Percentiles rank a stretch among this genome's conserved stretches.
Evolutionary conservation across 2,329 filamentous ascomycete genomes (phyloP).

Genomic region (Pleomassaria siparia): DNA sequence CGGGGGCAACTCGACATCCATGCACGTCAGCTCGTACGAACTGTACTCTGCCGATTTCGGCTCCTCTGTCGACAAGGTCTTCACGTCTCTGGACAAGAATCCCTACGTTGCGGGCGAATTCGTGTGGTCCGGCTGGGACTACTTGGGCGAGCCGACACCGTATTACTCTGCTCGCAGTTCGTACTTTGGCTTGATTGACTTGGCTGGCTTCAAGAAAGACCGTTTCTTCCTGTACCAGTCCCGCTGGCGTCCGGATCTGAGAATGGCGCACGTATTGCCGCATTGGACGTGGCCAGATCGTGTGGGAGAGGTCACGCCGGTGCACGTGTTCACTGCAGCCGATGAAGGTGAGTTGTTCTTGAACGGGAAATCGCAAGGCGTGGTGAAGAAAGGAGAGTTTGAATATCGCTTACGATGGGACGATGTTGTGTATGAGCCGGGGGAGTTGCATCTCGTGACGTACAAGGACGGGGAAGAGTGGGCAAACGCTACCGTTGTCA

Average conservation of each 20-base stretch:
- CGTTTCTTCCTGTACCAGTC: conserved; percentile 59
- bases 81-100: conserved; percentile 50
- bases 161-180: conserved; percentile 53
- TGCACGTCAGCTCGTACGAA: conserved; percentile 55
- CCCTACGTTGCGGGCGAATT: conserved; percentile 58
- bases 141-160: conserved; percentile 55
- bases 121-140: conserved; percentile 56
- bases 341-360: conserved; percentile 60
- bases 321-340: conserved; percentile 56
- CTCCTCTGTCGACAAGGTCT: conserved; percentile 57
- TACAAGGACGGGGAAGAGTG: conserved; percentile 53
- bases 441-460: conserved; percentile 51
- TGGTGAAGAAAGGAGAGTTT: conserved; percentile 35
- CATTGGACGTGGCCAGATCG: conserved; percentile 60
- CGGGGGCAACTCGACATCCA: conserved; percentile 38
- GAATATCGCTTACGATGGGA: conserved; percentile 59
- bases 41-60: conserved; percentile 53
- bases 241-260: conserved; percentile 53
- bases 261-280: conserved; percentile 56
- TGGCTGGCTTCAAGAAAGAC: conserved; percentile 61
- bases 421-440: conserved; percentile 51
- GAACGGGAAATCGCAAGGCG: conserved; percentile 52
- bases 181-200: conserved; percentile 60
- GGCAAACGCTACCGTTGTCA: conserved; percentile 48
- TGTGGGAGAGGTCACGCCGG: conserved; percentile 52